These are phyloP conservation scores for Aspergillus udagawae DNA, from an alignment of 2,329 filamentous ascomycete genomes.

Conservation along the genomic window DNA sequence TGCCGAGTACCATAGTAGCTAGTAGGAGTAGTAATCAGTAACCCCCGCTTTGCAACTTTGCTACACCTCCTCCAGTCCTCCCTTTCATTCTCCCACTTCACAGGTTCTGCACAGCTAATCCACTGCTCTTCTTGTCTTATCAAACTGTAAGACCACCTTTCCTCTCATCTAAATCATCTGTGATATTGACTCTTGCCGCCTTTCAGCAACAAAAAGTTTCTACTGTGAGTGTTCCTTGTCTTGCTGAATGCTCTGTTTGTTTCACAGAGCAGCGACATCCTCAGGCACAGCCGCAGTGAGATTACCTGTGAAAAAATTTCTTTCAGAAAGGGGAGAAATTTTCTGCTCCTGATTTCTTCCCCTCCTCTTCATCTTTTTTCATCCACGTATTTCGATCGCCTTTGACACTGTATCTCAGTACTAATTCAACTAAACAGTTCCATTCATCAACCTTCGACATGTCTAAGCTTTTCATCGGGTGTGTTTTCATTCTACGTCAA, in stretches of 20 bases:
- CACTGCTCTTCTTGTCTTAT: not conserved
- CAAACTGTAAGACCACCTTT: not conserved
- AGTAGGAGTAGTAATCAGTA: not conserved
- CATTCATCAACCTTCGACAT: constrained; percentile 47
- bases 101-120: not conserved
- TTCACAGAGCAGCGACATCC: not conserved
- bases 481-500: constrained; percentile 38
- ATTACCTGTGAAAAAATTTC: not conserved
- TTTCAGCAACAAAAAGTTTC: not conserved
- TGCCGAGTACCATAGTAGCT: not conserved
- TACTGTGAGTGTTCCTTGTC: not conserved
- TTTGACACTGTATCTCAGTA: not conserved
- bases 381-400: not conserved
- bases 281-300: not conserved
- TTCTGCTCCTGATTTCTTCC: not conserved
- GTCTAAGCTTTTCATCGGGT: constrained; percentile 96
- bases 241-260: not conserved
- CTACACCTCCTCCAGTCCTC: not conserved
- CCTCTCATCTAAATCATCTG: not conserved
- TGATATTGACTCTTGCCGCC: not conserved
- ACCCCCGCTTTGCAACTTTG: not conserved
- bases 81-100: not conserved
- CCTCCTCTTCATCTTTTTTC: not conserved
- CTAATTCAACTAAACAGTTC: not conserved
- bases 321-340: not conserved